These are phyloP conservation scores for Sonneratia caseolaris DNA, from an alignment of 345 rosid genomes.

Conservation along the genomic window DNA sequence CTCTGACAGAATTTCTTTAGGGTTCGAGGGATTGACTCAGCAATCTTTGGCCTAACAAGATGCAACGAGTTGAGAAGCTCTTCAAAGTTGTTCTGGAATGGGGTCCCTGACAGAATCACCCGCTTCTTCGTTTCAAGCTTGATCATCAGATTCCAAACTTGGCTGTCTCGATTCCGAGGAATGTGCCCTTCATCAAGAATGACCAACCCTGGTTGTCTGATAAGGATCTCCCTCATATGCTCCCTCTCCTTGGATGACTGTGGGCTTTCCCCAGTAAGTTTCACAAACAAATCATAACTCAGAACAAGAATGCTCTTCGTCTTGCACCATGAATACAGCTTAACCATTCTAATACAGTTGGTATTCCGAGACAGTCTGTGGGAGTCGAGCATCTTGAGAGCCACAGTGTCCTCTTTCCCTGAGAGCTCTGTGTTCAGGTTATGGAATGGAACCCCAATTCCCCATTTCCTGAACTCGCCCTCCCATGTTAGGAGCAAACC, in stretches of 20 bases:
- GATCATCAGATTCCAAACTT: slow-evolving; percentile 51
- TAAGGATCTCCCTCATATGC: slow-evolving; percentile 30
- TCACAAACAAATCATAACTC: slow-evolving; percentile 50
- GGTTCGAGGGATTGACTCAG: slow-evolving; percentile 10
- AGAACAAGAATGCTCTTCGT: slow-evolving; percentile 44
- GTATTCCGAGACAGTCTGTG: slow-evolving; percentile 6
- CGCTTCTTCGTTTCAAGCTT: slow-evolving; percentile 42
- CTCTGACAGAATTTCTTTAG: slow-evolving; percentile 7
- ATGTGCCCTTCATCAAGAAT: slow-evolving; percentile 83
- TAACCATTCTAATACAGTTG: slow-evolving; percentile 31
- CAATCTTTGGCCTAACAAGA: slow-evolving; percentile 41
- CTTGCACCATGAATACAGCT: slow-evolving; percentile 54
- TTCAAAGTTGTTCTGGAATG: slow-evolving; percentile 66
- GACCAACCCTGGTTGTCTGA: slow-evolving; percentile 41
- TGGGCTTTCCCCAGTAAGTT: slow-evolving; percentile 31
- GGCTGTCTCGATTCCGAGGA: slow-evolving; percentile 44
- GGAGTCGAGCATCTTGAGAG: slow-evolving; percentile 12
- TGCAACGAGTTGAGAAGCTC: slow-evolving; percentile 53
- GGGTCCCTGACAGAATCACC: slow-evolving; percentile 74
- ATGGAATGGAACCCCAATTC: slow-evolving; percentile 41
- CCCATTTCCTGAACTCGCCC: slow-evolving; percentile 67
- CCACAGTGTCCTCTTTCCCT: slow-evolving; percentile 31
- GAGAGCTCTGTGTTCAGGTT: slow-evolving; percentile 44
- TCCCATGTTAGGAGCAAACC: slow-evolving; percentile 79
- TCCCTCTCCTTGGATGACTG: slow-evolving; percentile 9